Percentiles rank a stretch among this genome's conserved stretches.
These are phyloP conservation scores for Leishmania mexicana DNA, from an alignment of 208 protist species.

Conservation along the genomic window DNA sequence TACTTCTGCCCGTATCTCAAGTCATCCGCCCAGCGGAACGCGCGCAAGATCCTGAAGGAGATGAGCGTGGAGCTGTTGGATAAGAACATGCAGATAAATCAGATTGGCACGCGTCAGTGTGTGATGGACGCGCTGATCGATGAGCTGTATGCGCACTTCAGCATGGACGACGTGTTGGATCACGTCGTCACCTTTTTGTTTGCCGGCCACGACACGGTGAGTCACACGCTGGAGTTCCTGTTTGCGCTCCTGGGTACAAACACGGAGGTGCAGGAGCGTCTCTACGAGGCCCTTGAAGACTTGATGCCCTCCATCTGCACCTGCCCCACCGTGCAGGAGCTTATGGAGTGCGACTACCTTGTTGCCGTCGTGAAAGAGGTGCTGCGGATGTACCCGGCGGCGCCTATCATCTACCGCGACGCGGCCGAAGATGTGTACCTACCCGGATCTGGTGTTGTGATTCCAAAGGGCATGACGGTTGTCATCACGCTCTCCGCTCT, in stretches of 20 bases:
- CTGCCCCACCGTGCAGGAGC: slow-evolving; percentile 51
- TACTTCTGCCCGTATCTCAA: slow-evolving; percentile 62
- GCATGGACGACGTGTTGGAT: slow-evolving; percentile 45
- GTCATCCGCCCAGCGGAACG: slow-evolving; percentile 38
- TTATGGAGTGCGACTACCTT: slow-evolving; percentile 57
- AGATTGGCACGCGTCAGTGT: slow-evolving; percentile 25
- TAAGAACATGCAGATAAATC: slow-evolving; percentile 31
- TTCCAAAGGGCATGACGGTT: slow-evolving; percentile 45
- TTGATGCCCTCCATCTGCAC: slow-evolving; percentile 41
- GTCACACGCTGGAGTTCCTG: slow-evolving; percentile 56
- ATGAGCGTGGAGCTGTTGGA: slow-evolving; percentile 40
- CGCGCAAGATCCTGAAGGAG: slow-evolving; percentile 30
- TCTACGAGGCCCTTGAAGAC: slow-evolving; percentile 45
- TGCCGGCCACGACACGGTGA: slow-evolving; percentile 61
- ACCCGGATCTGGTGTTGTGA: slow-evolving; percentile 44
- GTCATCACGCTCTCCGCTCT: slow-evolving; percentile 61
- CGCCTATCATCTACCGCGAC: slow-evolving; percentile 64
- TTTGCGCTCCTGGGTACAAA: slow-evolving; percentile 46
- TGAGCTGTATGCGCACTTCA: slow-evolving; percentile 42
- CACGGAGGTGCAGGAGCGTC: slow-evolving; percentile 37
- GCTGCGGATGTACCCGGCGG: slow-evolving; percentile 58
- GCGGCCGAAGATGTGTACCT: slow-evolving; percentile 43
- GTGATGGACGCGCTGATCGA: slow-evolving; percentile 57
- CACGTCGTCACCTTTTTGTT: slow-evolving; percentile 66
- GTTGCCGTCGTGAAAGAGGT: slow-evolving; percentile 46